Conservation (phyloP, 768 basidiomycete genomes). For the Trametes cingulata region DNA sequence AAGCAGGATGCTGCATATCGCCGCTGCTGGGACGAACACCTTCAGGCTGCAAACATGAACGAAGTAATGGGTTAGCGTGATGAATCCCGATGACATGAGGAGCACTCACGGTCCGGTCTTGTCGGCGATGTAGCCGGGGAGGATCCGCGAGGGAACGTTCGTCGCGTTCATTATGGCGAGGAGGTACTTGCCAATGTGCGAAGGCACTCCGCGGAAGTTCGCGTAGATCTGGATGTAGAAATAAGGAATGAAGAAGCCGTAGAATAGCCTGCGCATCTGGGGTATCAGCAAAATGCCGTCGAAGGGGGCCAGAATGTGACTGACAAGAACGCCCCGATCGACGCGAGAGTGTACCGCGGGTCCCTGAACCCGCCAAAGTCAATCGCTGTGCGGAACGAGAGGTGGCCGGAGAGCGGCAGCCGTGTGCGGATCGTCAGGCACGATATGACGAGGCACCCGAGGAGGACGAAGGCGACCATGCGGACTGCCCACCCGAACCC, state of each 20-base stretch:
- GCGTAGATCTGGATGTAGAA: slow-evolving; percentile 38
- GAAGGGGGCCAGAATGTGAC: background rate
- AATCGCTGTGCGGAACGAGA: slow-evolving; percentile 26
- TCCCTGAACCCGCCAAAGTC: slow-evolving; percentile 33
- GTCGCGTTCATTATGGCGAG: slow-evolving; percentile 36
- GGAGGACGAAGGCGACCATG: slow-evolving; percentile 31
- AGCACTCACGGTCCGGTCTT: slow-evolving; percentile 27
- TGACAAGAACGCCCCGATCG: slow-evolving; percentile 27
- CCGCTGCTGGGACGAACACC: slow-evolving; percentile 30
- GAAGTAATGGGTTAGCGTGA: too few species aligned
- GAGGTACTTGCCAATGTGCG: slow-evolving; percentile 28
- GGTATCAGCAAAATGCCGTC: background rate
- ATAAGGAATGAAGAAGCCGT: slow-evolving; percentile 36
- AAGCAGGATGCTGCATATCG: slow-evolving; percentile 27
- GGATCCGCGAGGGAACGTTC: slow-evolving; percentile 31
- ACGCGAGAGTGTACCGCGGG: slow-evolving; percentile 24
- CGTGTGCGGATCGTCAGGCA: slow-evolving; percentile 31
- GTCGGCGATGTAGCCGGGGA: slow-evolving; percentile 35
- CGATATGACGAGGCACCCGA: slow-evolving; percentile 28
- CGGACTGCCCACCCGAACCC: slow-evolving; percentile 36
- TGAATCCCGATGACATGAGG: too few species aligned
- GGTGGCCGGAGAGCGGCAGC: slow-evolving; percentile 28
- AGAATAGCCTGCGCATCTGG: slow-evolving; percentile 27
- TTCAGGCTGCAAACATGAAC: slow-evolving; percentile 24
- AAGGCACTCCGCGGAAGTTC: slow-evolving; percentile 26